These are phyloP conservation scores for Hypoxylon sp. DNA, from an alignment of 2,329 filamentous ascomycete genomes.

Conservation along the genomic window DNA sequence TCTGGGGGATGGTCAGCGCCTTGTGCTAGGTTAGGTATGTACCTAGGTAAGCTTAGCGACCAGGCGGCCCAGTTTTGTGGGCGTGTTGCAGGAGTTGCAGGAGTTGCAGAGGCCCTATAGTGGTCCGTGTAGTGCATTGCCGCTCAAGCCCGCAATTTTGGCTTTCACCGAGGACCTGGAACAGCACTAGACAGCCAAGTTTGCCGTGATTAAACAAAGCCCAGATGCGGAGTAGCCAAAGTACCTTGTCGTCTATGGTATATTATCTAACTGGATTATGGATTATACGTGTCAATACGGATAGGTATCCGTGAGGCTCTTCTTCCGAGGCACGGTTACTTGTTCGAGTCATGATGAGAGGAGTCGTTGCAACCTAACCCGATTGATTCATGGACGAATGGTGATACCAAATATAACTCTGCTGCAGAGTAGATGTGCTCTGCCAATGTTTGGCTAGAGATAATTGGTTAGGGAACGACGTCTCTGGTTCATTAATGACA, in stretches of 20 bases:
- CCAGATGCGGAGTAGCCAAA: constrained; percentile 9
- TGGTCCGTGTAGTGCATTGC: constrained; percentile 38
- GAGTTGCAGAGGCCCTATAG: constrained; percentile 17
- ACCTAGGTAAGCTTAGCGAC: constrained; percentile 24
- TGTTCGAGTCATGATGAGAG: constrained; percentile 11
- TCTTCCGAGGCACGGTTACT: constrained; percentile 26
- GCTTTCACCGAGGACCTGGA: constrained; percentile 35
- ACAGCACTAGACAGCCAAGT: constrained; percentile 26
- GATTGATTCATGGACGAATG: constrained; percentile 27
- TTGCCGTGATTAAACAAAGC: constrained; percentile 3
- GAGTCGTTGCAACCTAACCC: constrained; percentile 14
- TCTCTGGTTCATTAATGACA: constrained; percentile 19
- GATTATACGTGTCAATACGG: neutral
- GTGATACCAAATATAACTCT: constrained; percentile 28
- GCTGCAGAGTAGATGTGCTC: constrained; percentile 18
- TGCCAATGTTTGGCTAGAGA: constrained; percentile 5
- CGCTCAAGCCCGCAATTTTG: constrained; percentile 37
- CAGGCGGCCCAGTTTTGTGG: constrained; percentile 24
- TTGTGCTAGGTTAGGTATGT: too few species aligned
- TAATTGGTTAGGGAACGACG: constrained; percentile 27
- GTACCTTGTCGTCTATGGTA: constrained; percentile 3
- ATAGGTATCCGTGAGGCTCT: constrained; percentile 22
- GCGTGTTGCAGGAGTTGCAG: constrained; percentile 8
- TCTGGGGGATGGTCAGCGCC: constrained; percentile 8
- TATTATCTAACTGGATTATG: neutral